Evolutionary conservation across 305 asterid genomes (phyloP).

Genomic region (Fraxinus floribunda): DNA sequence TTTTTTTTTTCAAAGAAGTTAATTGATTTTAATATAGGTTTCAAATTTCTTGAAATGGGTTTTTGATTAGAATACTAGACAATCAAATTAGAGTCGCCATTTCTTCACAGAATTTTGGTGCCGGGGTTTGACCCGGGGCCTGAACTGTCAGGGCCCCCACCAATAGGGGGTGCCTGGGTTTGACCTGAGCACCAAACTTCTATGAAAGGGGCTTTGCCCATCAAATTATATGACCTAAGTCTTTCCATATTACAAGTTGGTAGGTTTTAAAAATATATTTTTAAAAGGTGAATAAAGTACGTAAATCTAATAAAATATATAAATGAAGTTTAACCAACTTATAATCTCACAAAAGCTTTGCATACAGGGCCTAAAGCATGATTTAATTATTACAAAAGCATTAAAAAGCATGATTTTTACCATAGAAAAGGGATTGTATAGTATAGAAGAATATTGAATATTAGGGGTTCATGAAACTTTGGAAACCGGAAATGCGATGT

Average conservation of each 20-base stretch:
- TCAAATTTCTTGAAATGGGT: neutral
- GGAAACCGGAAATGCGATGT: neutral
- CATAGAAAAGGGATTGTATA: neutral
- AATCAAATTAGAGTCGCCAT: neutral
- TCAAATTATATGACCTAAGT: neutral
- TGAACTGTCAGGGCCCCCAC: too few species aligned
- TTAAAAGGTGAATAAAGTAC: neutral
- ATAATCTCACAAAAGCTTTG: neutral
- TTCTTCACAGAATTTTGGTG: too few species aligned
- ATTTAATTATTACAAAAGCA: neutral
- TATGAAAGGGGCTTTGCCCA: too few species aligned
- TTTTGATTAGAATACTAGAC: too few species aligned
- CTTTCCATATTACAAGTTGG: neutral
- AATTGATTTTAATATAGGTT: neutral
- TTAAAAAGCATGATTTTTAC: neutral
- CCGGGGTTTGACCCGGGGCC: too few species aligned
- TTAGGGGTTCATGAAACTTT: neutral
- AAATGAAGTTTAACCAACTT: neutral
- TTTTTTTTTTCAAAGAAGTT: neutral
- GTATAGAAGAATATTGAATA: neutral
- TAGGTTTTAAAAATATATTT: too few species aligned
- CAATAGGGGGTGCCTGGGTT: too few species aligned
- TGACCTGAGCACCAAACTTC: too few species aligned
- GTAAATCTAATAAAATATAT: neutral
- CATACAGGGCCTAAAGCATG: neutral